Evolutionary conservation across 306 rosid species (phyloP).

Genomic region (Cicer yamashitae): DNA sequence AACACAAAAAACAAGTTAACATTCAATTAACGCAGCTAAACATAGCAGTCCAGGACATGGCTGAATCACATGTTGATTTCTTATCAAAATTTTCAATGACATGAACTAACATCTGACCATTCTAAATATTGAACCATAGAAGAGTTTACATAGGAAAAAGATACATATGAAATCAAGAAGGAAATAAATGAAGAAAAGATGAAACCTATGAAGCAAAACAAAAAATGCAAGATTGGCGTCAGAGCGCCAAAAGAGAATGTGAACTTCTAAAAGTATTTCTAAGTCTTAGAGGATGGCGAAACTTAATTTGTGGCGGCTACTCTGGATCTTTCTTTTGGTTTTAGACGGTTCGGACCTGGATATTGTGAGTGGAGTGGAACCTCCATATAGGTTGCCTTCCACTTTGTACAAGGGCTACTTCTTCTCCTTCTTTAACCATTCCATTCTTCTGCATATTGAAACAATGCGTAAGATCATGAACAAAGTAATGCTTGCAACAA

Average conservation of each 20-base stretch:
- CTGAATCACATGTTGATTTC: conserved; percentile 9
- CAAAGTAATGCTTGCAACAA: background rate
- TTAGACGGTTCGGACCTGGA: conserved; percentile 82
- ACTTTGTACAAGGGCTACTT: conserved; percentile 93
- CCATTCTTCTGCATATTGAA: conserved; percentile 78
- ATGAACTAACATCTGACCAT: conserved; percentile 7
- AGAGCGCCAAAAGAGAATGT: conserved; percentile 31
- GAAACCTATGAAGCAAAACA: conserved; percentile 36
- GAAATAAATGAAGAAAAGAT: conserved; percentile 8
- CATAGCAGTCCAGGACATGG: background rate
- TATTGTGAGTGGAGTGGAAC: conserved; percentile 95
- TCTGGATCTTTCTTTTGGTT: conserved; percentile 24
- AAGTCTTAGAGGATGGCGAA: conserved; percentile 16
- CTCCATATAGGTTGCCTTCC: conserved; percentile 98
- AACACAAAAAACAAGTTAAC: background rate
- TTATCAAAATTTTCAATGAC: conserved; percentile 39
- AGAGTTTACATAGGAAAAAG: background rate
- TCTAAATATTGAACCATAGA: conserved; percentile 5
- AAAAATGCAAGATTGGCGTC: conserved; percentile 38
- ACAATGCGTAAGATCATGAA: conserved; percentile 5
- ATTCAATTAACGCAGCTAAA: background rate
- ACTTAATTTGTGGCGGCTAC: background rate
- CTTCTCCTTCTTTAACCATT: conserved; percentile 93
- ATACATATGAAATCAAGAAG: background rate
- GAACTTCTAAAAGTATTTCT: conserved; percentile 26